Evolutionary conservation across 73 alveolate genomes (phyloP).

Genomic region (Halteria grandinella): DNA sequence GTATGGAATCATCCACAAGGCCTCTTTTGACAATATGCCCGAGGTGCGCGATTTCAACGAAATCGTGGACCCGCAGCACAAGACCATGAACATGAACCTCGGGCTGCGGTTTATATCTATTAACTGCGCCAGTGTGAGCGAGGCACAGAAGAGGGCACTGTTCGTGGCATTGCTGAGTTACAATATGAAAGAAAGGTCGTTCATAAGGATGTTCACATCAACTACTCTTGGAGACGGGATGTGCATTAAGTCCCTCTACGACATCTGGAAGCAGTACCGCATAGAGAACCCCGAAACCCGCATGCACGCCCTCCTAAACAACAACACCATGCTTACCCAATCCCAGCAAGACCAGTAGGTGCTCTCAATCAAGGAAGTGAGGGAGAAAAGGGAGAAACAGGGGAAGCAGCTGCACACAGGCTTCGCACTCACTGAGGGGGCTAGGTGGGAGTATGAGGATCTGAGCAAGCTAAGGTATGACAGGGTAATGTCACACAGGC

Average conservation of each 20-base stretch:
- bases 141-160: slow-evolving; percentile 59
- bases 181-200: slow-evolving; percentile 1
- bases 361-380: not conserved
- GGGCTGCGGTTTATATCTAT: slow-evolving; percentile 42
- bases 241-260: slow-evolving; percentile 7
- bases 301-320: slow-evolving; percentile 12
- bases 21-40: not conserved
- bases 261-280: slow-evolving; percentile 21
- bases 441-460: too few relatives aligned
- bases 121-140: slow-evolving; percentile 15
- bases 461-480: too few relatives aligned
- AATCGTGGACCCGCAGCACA: slow-evolving; percentile 47
- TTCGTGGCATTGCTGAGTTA: slow-evolving; percentile 55
- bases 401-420: not conserved
- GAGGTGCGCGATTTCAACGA: slow-evolving; percentile 3
- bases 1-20: slow-evolving; percentile 21
- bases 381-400: not conserved
- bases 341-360: not conserved
- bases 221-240: slow-evolving; percentile 17
- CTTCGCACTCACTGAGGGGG: too few relatives aligned
- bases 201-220: slow-evolving; percentile 53
- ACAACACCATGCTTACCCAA: not conserved
- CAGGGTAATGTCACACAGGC: too few relatives aligned
- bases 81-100: slow-evolving; percentile 17
- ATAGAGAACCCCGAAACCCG: not conserved